A percentile compares a stretch with the other conserved stretches of the same genome.
Conservation (phyloP, 2,329 filamentous ascomycete species). For the Paecilomyces sp. region DNA sequence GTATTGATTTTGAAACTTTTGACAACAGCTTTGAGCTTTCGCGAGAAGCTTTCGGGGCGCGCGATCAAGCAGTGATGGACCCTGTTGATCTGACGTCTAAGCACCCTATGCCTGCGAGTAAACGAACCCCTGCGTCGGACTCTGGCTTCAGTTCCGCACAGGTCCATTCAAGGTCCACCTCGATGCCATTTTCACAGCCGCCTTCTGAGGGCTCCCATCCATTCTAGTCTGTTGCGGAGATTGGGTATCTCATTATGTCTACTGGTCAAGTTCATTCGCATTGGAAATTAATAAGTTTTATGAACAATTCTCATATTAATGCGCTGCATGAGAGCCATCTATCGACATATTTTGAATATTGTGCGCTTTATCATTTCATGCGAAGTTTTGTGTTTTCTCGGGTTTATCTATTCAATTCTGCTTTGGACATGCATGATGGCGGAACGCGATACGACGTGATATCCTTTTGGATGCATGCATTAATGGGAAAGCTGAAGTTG, state of each 20-base stretch:
- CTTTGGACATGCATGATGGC: background rate
- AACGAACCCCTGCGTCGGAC: background rate
- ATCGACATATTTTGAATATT: background rate
- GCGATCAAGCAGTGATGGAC: conserved; percentile 2
- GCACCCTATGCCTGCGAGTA: background rate
- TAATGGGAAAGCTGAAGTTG: background rate
- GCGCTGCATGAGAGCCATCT: background rate
- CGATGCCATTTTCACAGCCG: background rate
- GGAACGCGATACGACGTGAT: background rate
- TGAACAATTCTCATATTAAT: background rate
- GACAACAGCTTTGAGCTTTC: background rate
- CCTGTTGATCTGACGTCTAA: background rate
- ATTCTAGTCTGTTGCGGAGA: background rate
- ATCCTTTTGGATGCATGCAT: background rate
- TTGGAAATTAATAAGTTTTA: no score
- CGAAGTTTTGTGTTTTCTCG: background rate
- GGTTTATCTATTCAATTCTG: background rate
- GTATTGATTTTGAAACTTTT: conserved; percentile 13
- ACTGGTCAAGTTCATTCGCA: no score
- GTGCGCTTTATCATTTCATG: background rate
- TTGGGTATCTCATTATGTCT: no score
- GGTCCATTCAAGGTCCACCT: background rate
- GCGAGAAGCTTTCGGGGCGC: conserved; percentile 6
- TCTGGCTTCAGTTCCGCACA: background rate
- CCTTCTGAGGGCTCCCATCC: background rate